phyloP scores from a whole-genome alignment of 495 filamentous ascomycete species.

The Aspergillus sclerotioniger region DNA sequence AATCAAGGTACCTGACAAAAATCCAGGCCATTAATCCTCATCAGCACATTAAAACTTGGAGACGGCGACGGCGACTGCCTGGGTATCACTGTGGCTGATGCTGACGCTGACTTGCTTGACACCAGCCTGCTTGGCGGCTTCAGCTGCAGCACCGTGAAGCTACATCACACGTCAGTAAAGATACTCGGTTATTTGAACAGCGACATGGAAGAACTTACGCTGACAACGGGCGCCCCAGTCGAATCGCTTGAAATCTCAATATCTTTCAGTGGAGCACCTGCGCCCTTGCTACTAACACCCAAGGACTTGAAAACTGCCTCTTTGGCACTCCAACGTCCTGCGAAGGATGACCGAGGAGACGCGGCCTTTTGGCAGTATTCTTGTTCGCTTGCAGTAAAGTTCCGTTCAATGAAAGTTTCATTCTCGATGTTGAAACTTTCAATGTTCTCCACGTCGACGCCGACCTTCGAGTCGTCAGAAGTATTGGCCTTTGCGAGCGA shows the following conservation, averaged over 20 bases:
- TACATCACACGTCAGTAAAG: constrained; percentile 38
- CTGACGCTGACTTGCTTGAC: constrained; percentile 86
- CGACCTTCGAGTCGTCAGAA: constrained; percentile 74
- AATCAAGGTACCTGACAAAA: constrained; percentile 5
- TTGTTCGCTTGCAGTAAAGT: constrained; percentile 83
- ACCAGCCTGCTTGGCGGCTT: constrained; percentile 76
- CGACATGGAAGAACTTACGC: constrained; percentile 55
- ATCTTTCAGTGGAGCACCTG: constrained; percentile 84
- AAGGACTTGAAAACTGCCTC: constrained; percentile 98
- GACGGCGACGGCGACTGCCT: constrained; percentile 90
- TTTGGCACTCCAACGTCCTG: constrained; percentile 94
- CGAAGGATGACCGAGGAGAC: constrained; percentile 78
- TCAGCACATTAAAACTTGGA: constrained; percentile 58
- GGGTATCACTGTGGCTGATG: constrained; percentile 89
- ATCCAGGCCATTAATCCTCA: constrained; percentile 13
- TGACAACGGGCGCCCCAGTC: constrained; percentile 77
- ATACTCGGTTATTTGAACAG: constrained; percentile 3
- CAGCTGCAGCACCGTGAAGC: constrained; percentile 81
- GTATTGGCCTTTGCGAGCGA: constrained; percentile 71
- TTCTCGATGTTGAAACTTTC: constrained; percentile 85
- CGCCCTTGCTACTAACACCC: constrained; percentile 83
- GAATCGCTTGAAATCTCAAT: constrained; percentile 86
- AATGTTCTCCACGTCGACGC: constrained; percentile 88
- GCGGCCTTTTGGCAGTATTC: constrained; percentile 80
- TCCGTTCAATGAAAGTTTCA: constrained; percentile 89